These are phyloP conservation scores for Anastatica hierochuntica DNA, from an alignment of 345 rosid genomes.

Conservation along the genomic window DNA sequence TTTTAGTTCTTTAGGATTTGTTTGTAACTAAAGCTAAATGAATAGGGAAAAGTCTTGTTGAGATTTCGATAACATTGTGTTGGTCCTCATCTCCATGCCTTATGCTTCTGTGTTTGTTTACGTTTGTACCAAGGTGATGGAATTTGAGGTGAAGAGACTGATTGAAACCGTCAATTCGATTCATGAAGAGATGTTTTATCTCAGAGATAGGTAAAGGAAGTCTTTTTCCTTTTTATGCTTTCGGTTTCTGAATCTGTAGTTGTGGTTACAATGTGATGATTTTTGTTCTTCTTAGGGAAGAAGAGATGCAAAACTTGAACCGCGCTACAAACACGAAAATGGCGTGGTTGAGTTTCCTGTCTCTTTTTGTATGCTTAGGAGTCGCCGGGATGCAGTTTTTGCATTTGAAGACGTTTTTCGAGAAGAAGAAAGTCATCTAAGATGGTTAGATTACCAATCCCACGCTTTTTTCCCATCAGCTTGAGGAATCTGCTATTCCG, in stretches of 20 bases:
- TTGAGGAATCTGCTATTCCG: slow-evolving; percentile 17
- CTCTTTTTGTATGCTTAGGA: slow-evolving; percentile 62
- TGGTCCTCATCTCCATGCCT: neutral
- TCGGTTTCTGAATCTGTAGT: neutral
- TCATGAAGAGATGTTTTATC: slow-evolving; percentile 80
- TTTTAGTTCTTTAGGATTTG: no score
- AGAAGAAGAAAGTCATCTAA: slow-evolving; percentile 80
- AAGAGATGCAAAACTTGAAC: slow-evolving; percentile 78
- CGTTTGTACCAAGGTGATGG: slow-evolving; percentile 48
- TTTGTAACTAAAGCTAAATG: no score
- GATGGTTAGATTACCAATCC: slow-evolving; percentile 10
- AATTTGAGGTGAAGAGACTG: slow-evolving; percentile 63
- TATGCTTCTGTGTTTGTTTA: slow-evolving; percentile 17
- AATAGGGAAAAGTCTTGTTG: neutral
- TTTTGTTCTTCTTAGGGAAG: slow-evolving; percentile 38
- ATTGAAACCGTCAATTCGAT: slow-evolving; percentile 55
- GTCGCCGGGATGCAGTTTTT: slow-evolving; percentile 71
- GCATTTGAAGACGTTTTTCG: slow-evolving; percentile 83
- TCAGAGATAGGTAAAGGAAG: slow-evolving; percentile 65
- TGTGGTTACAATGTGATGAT: neutral
- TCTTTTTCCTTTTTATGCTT: neutral
- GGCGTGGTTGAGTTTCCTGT: slow-evolving; percentile 51
- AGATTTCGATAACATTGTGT: neutral
- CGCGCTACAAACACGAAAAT: slow-evolving; percentile 55
- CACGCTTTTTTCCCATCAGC: slow-evolving; percentile 1